These are phyloP conservation scores for Raddia distichophylla DNA, from an alignment of 176 grass and related monocot species.

Conservation along the genomic window DNA sequence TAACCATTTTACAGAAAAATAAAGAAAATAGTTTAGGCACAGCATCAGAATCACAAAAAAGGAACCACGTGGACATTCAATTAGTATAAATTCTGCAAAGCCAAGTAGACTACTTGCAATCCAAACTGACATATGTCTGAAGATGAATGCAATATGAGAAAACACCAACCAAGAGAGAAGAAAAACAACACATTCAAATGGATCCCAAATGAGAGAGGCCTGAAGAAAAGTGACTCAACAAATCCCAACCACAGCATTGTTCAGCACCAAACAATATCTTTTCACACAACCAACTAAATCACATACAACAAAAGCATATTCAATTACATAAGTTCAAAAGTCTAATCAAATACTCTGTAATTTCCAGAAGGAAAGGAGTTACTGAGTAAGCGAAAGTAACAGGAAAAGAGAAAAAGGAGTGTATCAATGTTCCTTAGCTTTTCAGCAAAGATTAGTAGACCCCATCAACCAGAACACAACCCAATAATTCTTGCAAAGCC, in stretches of 20 bases:
- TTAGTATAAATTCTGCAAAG: conserved; percentile 10
- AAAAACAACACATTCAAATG: conserved; percentile 12
- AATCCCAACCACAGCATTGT: neutral
- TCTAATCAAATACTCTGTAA: conserved; percentile 7
- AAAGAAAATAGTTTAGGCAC: neutral
- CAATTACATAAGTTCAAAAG: conserved; percentile 31
- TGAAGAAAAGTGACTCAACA: conserved; percentile 1
- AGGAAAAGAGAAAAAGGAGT: conserved; percentile 27
- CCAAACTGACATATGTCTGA: conserved; percentile 20
- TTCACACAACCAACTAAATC: conserved; percentile 22
- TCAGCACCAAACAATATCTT: conserved; percentile 32
- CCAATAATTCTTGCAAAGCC: conserved; percentile 38
- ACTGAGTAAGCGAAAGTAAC: conserved; percentile 10
- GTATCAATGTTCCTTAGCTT: conserved; percentile 48
- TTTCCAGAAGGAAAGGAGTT: conserved; percentile 9
- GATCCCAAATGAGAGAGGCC: neutral
- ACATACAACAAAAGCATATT: conserved; percentile 33
- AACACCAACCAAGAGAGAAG: conserved; percentile 14
- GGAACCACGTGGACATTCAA: neutral
- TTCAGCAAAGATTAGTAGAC: conserved; percentile 52
- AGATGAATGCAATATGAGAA: conserved; percentile 10
- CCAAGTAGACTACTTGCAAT: conserved; percentile 19
- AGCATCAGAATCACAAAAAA: conserved; percentile 24
- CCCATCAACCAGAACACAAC: conserved; percentile 35
- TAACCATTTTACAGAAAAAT: neutral